Percentiles rank a stretch among this genome's conserved stretches.
These are phyloP conservation scores for Gryganskiella cystojenkinii DNA, from an alignment of 192 early-diverging fungal species.

Conservation along the genomic window DNA sequence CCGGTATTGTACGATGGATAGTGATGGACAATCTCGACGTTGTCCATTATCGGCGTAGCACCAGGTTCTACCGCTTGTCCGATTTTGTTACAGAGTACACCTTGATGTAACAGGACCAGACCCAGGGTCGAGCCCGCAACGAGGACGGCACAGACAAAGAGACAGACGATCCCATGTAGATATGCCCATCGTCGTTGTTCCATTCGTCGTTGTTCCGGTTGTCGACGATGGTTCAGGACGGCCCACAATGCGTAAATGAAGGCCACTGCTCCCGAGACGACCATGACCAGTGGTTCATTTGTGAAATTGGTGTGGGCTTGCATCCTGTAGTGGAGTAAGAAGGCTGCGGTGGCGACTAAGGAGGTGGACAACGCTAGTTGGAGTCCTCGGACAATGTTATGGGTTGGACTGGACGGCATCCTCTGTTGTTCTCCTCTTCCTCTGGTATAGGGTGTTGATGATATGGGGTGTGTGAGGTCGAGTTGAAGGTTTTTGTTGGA, in stretches of 20 bases:
- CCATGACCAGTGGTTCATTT: constrained; percentile 30
- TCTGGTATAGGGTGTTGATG: no score
- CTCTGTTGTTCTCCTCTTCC: no score
- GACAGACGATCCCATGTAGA: constrained; percentile 25
- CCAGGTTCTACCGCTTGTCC: not conserved
- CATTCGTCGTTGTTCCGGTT: constrained; percentile 26
- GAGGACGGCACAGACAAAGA: constrained; percentile 24
- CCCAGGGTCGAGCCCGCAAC: constrained; percentile 9
- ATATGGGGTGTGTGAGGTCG: no score
- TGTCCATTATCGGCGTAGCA: not conserved
- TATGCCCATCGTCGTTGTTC: constrained; percentile 22
- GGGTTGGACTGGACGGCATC: constrained; percentile 19
- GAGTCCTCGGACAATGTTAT: constrained; percentile 15
- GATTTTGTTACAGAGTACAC: constrained; percentile 1
- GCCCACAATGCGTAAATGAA: constrained; percentile 42
- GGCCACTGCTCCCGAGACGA: constrained; percentile 29
- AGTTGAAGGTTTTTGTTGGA: no score
- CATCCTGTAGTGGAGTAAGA: constrained; percentile 37
- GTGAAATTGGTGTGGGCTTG: constrained; percentile 32
- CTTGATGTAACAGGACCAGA: constrained; percentile 7
- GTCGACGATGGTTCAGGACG: constrained; percentile 24
- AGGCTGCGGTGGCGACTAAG: constrained; percentile 20
- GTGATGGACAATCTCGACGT: not conserved
- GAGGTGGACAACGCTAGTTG: constrained; percentile 28
- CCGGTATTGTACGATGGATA: constrained; percentile 11